These are phyloP conservation scores for Penicillium canariense DNA, from an alignment of 495 filamentous ascomycete genomes.

Conservation along the genomic window DNA sequence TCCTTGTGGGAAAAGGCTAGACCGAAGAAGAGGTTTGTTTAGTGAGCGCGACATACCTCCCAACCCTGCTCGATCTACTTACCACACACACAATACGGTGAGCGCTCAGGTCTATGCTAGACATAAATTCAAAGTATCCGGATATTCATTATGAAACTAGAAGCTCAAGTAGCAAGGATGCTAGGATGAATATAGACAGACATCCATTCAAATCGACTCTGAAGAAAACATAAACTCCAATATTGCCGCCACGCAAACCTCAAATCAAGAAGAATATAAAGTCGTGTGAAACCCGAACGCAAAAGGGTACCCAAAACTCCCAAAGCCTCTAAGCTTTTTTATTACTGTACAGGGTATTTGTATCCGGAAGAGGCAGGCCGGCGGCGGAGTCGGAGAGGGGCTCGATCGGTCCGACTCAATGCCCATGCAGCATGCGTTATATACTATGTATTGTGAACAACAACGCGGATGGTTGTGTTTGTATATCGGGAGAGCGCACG, in stretches of 20 bases:
- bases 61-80: no score
- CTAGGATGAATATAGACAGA: background rate
- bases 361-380: background rate
- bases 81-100: no score
- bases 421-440: background rate
- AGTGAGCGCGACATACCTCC: no score
- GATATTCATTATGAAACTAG: background rate
- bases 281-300: background rate
- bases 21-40: no score
- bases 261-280: conserved; percentile 1
- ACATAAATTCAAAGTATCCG: background rate
- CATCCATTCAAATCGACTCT: background rate
- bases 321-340: conserved; percentile 15
- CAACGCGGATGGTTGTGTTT: no score
- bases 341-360: conserved; percentile 27
- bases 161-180: background rate
- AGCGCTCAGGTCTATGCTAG: background rate
- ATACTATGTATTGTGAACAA: no score
- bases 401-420: background rate
- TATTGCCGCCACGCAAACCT: background rate
- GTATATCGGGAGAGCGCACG: background rate
- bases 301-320: conserved; percentile 8
- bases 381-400: background rate
- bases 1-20: no score
- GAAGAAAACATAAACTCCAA: conserved; percentile 8